Percentiles rank a stretch among this genome's conserved stretches.
These are phyloP conservation scores for Calonectria pauciramosa DNA, from an alignment of 2,329 filamentous ascomycete genomes.

Conservation along the genomic window DNA sequence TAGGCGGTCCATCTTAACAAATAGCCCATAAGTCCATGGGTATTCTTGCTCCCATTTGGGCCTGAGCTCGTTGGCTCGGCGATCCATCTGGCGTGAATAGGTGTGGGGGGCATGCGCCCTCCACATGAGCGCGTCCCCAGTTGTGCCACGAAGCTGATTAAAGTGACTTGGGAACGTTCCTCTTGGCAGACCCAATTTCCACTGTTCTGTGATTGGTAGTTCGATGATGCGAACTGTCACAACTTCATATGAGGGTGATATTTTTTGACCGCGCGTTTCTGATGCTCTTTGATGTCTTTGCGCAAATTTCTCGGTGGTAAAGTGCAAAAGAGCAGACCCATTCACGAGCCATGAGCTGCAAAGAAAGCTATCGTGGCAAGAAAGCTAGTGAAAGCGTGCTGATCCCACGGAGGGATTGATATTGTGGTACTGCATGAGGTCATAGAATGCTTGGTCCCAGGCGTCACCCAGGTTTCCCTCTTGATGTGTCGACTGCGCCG, in stretches of 20 bases:
- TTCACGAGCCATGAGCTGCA: not conserved
- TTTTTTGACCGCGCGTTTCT: not conserved
- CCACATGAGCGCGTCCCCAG: not conserved
- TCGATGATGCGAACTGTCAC: constrained; percentile 7
- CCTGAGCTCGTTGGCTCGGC: not conserved
- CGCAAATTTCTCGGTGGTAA: not conserved
- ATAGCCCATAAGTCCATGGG: not conserved
- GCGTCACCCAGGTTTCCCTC: not conserved
- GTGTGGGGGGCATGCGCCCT: not conserved
- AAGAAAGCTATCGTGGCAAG: not conserved
- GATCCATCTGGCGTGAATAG: not conserved
- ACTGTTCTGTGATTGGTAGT: not conserved
- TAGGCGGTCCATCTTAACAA: not conserved
- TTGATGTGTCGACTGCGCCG: not conserved
- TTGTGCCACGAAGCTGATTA: not conserved
- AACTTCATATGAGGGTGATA: not conserved
- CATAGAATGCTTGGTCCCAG: constrained; percentile 4
- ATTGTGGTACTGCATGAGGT: not conserved
- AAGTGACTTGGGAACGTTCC: not conserved
- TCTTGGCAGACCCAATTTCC: not conserved
- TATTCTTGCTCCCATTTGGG: not conserved
- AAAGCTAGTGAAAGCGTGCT: not conserved
- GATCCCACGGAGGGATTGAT: not conserved
- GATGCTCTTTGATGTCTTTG: not conserved
- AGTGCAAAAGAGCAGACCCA: not conserved